These are phyloP conservation scores for Saururus chinensis DNA, from an alignment of 164 flowering plant genomes.

Conservation along the genomic window DNA sequence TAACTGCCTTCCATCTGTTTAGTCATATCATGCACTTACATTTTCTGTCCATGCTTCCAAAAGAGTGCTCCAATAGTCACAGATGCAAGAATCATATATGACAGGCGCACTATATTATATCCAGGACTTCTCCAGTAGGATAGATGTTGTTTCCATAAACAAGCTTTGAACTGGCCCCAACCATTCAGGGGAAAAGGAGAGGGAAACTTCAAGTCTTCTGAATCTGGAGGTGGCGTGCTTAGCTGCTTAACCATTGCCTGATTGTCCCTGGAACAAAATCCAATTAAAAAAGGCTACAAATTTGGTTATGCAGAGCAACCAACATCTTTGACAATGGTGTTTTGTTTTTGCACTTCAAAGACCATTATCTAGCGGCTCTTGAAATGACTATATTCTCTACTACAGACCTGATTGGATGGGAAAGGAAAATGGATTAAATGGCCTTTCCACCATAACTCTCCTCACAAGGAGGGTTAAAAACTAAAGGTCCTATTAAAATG, in stretches of 20 bases:
- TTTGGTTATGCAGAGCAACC: no score
- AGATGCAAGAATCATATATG: constrained; percentile 18
- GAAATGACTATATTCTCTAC: no score
- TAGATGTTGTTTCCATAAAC: constrained; percentile 61
- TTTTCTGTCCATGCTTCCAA: constrained; percentile 43
- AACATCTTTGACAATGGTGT: no score
- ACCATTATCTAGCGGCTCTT: no score
- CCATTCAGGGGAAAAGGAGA: constrained; percentile 37
- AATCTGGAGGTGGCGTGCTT: constrained; percentile 28
- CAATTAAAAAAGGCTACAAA: not conserved
- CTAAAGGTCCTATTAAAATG: no score
- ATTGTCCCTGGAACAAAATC: constrained; percentile 24
- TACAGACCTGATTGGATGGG: no score
- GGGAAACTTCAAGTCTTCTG: constrained; percentile 36
- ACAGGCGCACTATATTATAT: constrained; percentile 35
- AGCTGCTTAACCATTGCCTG: constrained; percentile 24
- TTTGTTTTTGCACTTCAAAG: no score
- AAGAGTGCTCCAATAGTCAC: constrained; percentile 33
- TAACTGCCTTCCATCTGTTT: not conserved
- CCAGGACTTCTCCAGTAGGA: constrained; percentile 69
- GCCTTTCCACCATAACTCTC: no score
- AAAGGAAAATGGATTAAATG: no score
- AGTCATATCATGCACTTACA: constrained; percentile 21
- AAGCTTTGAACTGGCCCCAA: constrained; percentile 56
- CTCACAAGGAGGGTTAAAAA: no score